phyloP scores from a whole-genome alignment of 108 stramenopile species.

The Cyclotella choctawhatcheeana region DNA sequence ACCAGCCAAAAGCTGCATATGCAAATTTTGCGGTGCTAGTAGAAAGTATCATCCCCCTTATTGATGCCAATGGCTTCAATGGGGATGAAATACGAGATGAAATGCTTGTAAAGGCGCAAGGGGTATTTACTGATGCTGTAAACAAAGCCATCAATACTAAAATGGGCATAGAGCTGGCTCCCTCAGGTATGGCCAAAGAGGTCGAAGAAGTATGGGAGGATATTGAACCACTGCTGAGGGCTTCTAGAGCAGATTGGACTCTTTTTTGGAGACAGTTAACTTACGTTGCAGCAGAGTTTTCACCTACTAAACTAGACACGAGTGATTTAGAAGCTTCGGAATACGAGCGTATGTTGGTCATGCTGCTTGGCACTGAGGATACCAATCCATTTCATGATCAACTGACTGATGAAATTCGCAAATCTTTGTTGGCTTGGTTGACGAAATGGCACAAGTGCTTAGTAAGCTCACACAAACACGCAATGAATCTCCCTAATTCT shows the following conservation, averaged over 20 bases:
- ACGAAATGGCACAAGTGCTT: slow-evolving; percentile 70
- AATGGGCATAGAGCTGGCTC: slow-evolving; percentile 59
- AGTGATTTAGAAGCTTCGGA: slow-evolving; percentile 35
- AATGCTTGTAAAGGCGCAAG: slow-evolving; percentile 49
- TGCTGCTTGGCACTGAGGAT: slow-evolving; percentile 53
- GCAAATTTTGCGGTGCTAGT: slow-evolving; percentile 84
- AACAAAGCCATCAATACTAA: slow-evolving; percentile 63
- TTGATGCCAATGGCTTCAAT: slow-evolving; percentile 58
- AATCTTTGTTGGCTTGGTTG: slow-evolving; percentile 58
- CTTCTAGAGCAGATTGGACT: slow-evolving; percentile 82
- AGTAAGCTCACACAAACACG: slow-evolving; percentile 19
- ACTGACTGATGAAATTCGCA: slow-evolving; percentile 46
- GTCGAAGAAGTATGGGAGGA: slow-evolving; percentile 71
- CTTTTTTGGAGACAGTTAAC: slow-evolving; percentile 81
- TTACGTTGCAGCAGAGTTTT: slow-evolving; percentile 62
- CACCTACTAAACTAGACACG: slow-evolving; percentile 8
- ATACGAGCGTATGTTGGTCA: slow-evolving; percentile 67
- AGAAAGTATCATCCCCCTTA: slow-evolving; percentile 70
- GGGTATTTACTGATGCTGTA: slow-evolving; percentile 63
- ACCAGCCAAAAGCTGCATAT: slow-evolving; percentile 85
- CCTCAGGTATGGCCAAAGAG: slow-evolving; percentile 44
- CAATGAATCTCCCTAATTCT: slow-evolving; percentile 1
- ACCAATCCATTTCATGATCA: slow-evolving; percentile 73
- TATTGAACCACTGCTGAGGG: slow-evolving; percentile 56
- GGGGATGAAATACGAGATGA: slow-evolving; percentile 48